Percentiles rank a stretch among this genome's conserved stretches.
Conservation (phyloP, 2,329 filamentous ascomycete species). For the Elsinoe perseae region DNA sequence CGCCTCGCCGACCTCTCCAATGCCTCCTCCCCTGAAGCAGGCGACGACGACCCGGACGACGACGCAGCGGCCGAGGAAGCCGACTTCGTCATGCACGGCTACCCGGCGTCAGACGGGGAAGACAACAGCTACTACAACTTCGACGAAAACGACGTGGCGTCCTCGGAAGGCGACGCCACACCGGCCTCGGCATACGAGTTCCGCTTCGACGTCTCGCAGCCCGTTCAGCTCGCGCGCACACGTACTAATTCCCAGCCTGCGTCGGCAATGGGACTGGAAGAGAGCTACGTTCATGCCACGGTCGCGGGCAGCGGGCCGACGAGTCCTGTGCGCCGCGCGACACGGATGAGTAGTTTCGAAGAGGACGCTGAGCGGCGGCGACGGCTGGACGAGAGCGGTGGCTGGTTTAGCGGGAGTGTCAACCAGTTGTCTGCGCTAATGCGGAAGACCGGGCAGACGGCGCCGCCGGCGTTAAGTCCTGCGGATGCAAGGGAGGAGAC, state of each 20-base stretch:
- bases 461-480: constrained; percentile 8
- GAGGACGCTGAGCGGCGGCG: constrained; percentile 20
- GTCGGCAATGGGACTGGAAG: background rate
- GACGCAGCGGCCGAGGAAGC: constrained; percentile 16
- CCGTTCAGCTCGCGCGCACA: background rate
- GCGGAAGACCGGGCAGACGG: constrained; percentile 16
- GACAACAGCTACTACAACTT: constrained; percentile 28
- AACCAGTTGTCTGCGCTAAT: constrained; percentile 23
- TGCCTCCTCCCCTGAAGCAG: constrained; percentile 23
- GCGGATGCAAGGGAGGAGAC: constrained; percentile 9
- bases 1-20: constrained; percentile 28
- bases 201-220: constrained; percentile 16
- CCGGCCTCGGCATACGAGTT: constrained; percentile 28
- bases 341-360: constrained; percentile 17
- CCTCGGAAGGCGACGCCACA: constrained; percentile 19
- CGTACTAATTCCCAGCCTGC: background rate
- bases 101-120: constrained; percentile 27
- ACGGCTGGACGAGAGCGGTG: constrained; percentile 25
- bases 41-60: constrained; percentile 23
- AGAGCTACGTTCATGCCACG: constrained; percentile 20
- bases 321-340: constrained; percentile 4
- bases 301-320: background rate
- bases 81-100: constrained; percentile 26
- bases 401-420: constrained; percentile 29
- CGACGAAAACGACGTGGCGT: constrained; percentile 23